phyloP scores from a whole-genome alignment of 192 early-diverging fungal species.

The Backusella liffmaniae region DNA sequence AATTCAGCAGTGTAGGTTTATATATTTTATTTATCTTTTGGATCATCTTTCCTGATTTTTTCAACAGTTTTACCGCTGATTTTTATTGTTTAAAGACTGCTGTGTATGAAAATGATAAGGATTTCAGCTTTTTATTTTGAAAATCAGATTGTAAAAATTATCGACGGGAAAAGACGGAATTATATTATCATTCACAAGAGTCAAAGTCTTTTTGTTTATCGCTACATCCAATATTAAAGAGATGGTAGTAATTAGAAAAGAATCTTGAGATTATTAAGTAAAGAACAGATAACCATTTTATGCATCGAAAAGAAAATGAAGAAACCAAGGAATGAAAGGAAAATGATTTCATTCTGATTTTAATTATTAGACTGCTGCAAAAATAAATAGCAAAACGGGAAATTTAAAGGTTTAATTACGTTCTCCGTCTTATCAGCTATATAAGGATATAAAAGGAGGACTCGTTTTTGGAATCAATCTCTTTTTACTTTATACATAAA shows the following conservation, averaged over 20 bases:
- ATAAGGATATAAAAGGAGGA: neutral
- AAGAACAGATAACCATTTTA: neutral
- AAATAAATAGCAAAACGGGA: conserved; percentile 3
- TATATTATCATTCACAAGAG: too few relatives aligned
- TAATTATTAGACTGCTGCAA: neutral
- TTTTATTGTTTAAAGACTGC: neutral
- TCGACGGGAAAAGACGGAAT: neutral
- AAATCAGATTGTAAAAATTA: neutral
- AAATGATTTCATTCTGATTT: neutral
- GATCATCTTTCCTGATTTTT: neutral
- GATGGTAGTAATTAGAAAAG: neutral
- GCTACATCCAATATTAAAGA: neutral
- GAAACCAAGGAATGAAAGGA: neutral
- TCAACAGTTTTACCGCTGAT: neutral
- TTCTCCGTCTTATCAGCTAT: neutral
- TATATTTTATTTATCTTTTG: neutral
- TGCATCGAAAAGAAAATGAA: neutral
- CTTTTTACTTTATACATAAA: neutral
- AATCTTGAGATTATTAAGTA: neutral
- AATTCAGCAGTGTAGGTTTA: neutral
- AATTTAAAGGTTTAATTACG: neutral
- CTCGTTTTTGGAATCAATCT: neutral
- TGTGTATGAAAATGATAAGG: neutral
- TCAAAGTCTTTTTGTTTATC: neutral
- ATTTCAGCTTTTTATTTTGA: neutral